Base-by-base conservation (phyloP, 139 green algal genomes). In the Bryopsis sp. region DNA sequence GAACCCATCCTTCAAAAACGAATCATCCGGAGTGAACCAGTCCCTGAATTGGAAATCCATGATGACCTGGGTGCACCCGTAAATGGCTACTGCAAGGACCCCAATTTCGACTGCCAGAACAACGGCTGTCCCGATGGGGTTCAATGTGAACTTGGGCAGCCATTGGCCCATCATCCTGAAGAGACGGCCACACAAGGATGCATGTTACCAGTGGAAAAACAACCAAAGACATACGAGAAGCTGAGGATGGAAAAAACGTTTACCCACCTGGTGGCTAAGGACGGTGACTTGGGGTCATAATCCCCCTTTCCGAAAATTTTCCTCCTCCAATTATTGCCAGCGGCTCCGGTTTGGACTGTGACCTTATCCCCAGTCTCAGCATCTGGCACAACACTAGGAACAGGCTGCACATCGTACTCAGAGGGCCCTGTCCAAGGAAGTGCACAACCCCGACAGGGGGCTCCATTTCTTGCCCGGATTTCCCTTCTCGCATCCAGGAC, bases 21-120 rank as follows among this genome's bases (percentile, higher is more conserved):
- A 75, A 36, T 64, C 73, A 11, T 72, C 43, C 6, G 76, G 77
- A 2, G 77, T 61, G 29, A 81, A 81, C 74, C 67, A 63, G 11
- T 78, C 36, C 11, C 58, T 33, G 68, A 67, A 75, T 1, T 71
- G 60, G 73, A 78, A 78, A 47, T 78, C 70, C 74, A 74, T 74
- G 57, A 68, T 67, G 26, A 78, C 64, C 47, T 76, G 47, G 2
- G 67, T 73, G 59, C 66, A 72, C 64, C 76, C 76, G 62, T 78
- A 78, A 66, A 78, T 76, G 29, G 66, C 76, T 11, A 67, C 46
- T 19, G 33, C 72, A 11, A 81, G 61, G 29, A 76, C 33, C 22
- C 48, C 67, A 39, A 37, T 37, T 50, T 72, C 68, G 39, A 74
- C 26, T 15, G 68, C 1, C 0, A 78, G 3, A 2, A 81, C 67